Conservation (phyloP, 352 stramenopile species). For the Globisporangium nunn region DNA sequence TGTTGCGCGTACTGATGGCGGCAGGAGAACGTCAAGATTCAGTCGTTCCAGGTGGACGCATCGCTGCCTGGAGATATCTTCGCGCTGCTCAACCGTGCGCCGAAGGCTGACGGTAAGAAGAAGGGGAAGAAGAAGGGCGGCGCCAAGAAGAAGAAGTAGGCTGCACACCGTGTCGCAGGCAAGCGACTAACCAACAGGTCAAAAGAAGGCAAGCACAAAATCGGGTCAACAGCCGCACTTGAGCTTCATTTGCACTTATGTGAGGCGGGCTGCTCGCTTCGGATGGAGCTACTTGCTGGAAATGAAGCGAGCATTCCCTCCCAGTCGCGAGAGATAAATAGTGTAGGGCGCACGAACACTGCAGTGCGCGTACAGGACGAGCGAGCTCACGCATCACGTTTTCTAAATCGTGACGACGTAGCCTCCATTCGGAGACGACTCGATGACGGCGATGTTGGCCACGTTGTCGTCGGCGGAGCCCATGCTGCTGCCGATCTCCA, state of each 20-base stretch:
- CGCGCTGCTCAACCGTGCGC: slow-evolving; percentile 55
- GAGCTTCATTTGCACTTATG: not conserved
- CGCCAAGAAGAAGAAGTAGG: slow-evolving; percentile 62
- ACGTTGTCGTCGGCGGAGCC: slow-evolving; percentile 1
- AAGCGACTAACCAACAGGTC: not conserved
- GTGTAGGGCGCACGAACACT: not conserved
- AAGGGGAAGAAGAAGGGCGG: slow-evolving; percentile 72
- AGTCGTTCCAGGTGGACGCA: slow-evolving; percentile 71
- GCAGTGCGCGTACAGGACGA: no score
- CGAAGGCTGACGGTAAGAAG: slow-evolving; percentile 71
- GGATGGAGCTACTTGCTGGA: no score
- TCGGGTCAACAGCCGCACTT: no score
- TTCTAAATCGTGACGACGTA: slow-evolving; percentile 57
- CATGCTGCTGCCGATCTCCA: slow-evolving; percentile 11
- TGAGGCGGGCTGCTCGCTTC: not conserved
- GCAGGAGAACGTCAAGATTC: slow-evolving; percentile 53
- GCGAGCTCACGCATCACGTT: no score
- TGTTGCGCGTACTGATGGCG: not conserved
- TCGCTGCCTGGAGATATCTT: slow-evolving; percentile 69
- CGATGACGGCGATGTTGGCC: slow-evolving; percentile 23
- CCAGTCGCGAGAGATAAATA: not conserved
- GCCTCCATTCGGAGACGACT: slow-evolving; percentile 43
- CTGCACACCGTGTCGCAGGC: not conserved
- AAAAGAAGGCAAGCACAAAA: no score
- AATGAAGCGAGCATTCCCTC: not conserved